phyloP scores from a whole-genome alignment of 345 rosid species.

The Gossypium stocksii region DNA sequence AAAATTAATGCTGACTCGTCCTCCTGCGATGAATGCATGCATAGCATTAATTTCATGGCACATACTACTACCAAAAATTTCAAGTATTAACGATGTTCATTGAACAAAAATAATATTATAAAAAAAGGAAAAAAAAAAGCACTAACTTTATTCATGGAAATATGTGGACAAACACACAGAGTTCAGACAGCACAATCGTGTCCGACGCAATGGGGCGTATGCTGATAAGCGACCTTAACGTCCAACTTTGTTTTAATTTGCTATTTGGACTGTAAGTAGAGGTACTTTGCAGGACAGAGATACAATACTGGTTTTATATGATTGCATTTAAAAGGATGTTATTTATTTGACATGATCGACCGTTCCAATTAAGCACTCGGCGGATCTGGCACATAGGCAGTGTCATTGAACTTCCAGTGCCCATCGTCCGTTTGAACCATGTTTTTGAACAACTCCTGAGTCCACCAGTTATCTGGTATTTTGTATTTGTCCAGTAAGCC shows the following conservation, averaged over 20 bases:
- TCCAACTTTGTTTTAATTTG: not conserved
- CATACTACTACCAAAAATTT: not conserved
- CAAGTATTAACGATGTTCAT: not conserved
- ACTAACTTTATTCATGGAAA: not conserved
- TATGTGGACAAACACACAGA: not conserved
- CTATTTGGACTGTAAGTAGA: not conserved
- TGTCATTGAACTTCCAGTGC: not conserved
- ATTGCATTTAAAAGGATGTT: not conserved
- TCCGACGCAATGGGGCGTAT: not conserved
- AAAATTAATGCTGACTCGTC: no score
- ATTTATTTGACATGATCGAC: not conserved
- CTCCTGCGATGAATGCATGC: no score
- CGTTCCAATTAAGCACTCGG: not conserved
- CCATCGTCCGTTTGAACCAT: conserved; percentile 19
- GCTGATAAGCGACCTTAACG: not conserved
- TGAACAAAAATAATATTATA: no score
- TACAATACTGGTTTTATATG: not conserved
- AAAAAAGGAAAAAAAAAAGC: no score
- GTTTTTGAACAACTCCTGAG: conserved; percentile 1
- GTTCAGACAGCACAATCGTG: not conserved
- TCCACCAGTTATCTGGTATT: conserved; percentile 15
- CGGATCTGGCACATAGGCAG: conserved; percentile 13
- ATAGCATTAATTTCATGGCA: not conserved
- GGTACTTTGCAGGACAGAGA: not conserved
- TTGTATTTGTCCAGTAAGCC: not conserved